phyloP scores from a whole-genome alignment of 2,329 filamentous ascomycete species.

The Pseudocercospora vitis region DNA sequence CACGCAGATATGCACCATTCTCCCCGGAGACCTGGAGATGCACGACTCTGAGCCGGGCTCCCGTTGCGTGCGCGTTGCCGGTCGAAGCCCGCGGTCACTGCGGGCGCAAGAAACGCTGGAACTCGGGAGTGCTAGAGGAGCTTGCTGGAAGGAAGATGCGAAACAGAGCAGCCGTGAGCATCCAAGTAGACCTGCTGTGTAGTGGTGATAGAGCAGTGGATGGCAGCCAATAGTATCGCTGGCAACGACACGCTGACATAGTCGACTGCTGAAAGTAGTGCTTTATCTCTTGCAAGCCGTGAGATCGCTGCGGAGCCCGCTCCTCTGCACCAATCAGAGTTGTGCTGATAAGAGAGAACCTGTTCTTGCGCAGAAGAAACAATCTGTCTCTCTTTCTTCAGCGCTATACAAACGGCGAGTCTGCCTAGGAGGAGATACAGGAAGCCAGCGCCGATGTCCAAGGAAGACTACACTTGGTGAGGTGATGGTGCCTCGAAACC shows the following conservation, averaged over 20 bases:
- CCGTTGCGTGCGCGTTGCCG: background rate
- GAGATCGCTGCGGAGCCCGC: background rate
- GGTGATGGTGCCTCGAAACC: too few relatives aligned
- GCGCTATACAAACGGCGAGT: too few relatives aligned
- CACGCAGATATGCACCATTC: conserved; percentile 11
- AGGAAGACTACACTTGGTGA: background rate
- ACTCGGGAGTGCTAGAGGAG: too few relatives aligned
- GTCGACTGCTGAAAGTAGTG: too few relatives aligned
- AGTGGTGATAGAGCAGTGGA: background rate
- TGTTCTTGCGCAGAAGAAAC: background rate
- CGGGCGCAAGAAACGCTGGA: too few relatives aligned
- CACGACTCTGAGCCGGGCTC: conserved; percentile 1
- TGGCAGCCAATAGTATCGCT: background rate
- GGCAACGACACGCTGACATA: too few relatives aligned
- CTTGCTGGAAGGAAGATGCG: too few relatives aligned
- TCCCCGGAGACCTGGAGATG: conserved; percentile 21
- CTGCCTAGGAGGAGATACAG: too few relatives aligned
- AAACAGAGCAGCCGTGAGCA: too few relatives aligned
- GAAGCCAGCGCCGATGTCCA: too few relatives aligned
- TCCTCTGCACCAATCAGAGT: background rate
- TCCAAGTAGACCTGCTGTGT: background rate
- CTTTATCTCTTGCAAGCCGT: too few relatives aligned
- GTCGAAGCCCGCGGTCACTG: background rate
- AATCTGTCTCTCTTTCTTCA: too few relatives aligned
- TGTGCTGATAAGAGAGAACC: background rate